Evolutionary conservation across 2,329 filamentous ascomycete species (phyloP), one percentile per base, ranked within the genome.

Genomic region (Aureobasidium leucospermi): DNA sequence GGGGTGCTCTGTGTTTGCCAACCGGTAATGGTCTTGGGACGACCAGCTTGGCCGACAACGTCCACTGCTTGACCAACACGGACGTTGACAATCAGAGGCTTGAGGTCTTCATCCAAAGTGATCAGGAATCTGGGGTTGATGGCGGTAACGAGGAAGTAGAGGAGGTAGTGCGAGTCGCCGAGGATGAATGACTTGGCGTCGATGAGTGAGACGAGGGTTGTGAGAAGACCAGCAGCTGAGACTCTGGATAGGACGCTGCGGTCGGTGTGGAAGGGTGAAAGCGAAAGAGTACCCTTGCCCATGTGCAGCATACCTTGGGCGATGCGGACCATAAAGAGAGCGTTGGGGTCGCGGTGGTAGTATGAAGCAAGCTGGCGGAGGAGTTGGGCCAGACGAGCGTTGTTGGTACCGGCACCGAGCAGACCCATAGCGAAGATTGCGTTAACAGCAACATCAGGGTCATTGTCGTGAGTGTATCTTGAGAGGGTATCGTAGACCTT

Each of bases 1-100:
- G 94, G 94, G n/a, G 94, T 99, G 78, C 90, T 96, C 80, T 99
- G 94, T 65, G 94, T 99, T 77, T 99, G 94, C 94, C 94, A 99
- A 57, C 94, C 94, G 9, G 94, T 99, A 69, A 99, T 99, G 2
- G 94, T 99, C 86, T 99, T 97, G 66, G 94, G 94, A 63, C 93
- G 85, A 72, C 94, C 94, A 11, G 95, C 94, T 75, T 97, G 94
- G 55, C 94, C 95, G 42, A 99, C 94, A 43, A 99, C 92, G 72
- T 99, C 94, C 19, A 99, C 95, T 15, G 95, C 94, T 77, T 99
- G 95, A 74, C 94, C 94, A 46, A 99, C 93, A 34, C 94, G 88
- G 15, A 99, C 94, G 68, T 96, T 97, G 70, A 97, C 92, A 57
- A 90, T 93, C 63, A 99, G 78, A 4, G 94, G 94, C 76, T 96